These are phyloP conservation scores for Colletotrichum lindemuthianum DNA, from an alignment of 2,329 filamentous ascomycete species.

Conservation along the genomic window DNA sequence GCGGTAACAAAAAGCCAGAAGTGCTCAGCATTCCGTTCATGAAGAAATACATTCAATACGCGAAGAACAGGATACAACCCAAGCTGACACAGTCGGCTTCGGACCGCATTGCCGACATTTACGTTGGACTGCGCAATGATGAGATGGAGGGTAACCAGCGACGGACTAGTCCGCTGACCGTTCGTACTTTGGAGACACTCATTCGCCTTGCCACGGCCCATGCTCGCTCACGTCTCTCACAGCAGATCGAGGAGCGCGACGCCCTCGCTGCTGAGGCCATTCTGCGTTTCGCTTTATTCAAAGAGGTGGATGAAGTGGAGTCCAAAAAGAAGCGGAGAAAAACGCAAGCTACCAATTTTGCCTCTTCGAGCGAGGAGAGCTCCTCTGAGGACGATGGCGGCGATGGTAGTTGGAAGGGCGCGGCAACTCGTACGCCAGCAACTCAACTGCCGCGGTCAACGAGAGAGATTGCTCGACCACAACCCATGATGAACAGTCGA, in stretches of 20 bases:
- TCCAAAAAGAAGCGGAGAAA: conserved; percentile 86
- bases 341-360: conserved; percentile 66
- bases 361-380: conserved; percentile 68
- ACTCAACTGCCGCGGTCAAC: conserved; percentile 47
- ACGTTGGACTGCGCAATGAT: conserved; percentile 93
- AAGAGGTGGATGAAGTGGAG: conserved; percentile 85
- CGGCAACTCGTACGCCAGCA: conserved; percentile 40
- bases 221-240: conserved; percentile 90
- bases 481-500: conserved; percentile 41
- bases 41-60: conserved; percentile 99
- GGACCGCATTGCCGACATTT: conserved; percentile 90
- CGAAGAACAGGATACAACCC: conserved; percentile 90
- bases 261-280: conserved; percentile 89
- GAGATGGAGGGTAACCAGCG: conserved; percentile 95
- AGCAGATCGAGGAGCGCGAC: conserved; percentile 88
- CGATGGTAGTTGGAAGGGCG: conserved; percentile 45
- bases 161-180: conserved; percentile 93
- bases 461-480: conserved; percentile 46
- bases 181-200: conserved; percentile 96
- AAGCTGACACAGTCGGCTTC: conserved; percentile 90
- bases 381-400: conserved; percentile 70
- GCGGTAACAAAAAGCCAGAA: conserved; percentile 80
- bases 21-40: conserved; percentile 97
- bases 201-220: conserved; percentile 97
- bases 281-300: conserved; percentile 94